These are phyloP conservation scores for Suhomyces bribrorum DNA, from an alignment of 1,139 yeast genomes.

Conservation along the genomic window DNA sequence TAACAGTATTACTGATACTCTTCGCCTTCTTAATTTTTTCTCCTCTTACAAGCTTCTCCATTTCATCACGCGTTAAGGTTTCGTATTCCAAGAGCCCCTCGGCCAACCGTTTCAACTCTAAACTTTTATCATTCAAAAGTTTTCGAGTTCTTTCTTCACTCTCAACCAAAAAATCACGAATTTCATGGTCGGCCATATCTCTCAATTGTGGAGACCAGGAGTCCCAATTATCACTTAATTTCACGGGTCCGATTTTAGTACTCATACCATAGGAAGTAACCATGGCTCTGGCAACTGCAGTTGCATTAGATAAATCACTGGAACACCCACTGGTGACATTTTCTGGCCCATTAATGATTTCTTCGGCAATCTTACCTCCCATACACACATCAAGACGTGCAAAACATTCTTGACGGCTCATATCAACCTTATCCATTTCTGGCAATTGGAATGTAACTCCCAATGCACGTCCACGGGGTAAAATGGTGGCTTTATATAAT, in stretches of 20 bases:
- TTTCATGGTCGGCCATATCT: slow-evolving; percentile 91
- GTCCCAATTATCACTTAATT: slow-evolving; percentile 85
- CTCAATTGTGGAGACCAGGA: slow-evolving; percentile 89
- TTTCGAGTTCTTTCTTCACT: slow-evolving; percentile 81
- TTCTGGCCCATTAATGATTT: slow-evolving; percentile 83
- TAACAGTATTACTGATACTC: slow-evolving; percentile 73
- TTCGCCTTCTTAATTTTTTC: slow-evolving; percentile 68
- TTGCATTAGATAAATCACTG: slow-evolving; percentile 86
- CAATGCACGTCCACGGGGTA: slow-evolving; percentile 94
- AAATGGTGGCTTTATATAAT: slow-evolving; percentile 91
- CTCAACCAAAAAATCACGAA: slow-evolving; percentile 66
- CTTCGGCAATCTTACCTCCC: slow-evolving; percentile 99
- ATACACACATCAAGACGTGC: slow-evolving; percentile 95
- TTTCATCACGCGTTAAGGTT: slow-evolving; percentile 88
- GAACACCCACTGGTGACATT: slow-evolving; percentile 95
- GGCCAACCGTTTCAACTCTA: slow-evolving; percentile 86
- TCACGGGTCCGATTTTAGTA: slow-evolving; percentile 88
- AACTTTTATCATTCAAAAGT: slow-evolving; percentile 57
- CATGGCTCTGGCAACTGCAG: slow-evolving; percentile 94
- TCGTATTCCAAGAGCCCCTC: slow-evolving; percentile 94
- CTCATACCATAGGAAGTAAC: slow-evolving; percentile 97
- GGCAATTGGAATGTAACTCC: slow-evolving; percentile 98
- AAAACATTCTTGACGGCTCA: slow-evolving; percentile 83
- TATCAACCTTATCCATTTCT: slow-evolving; percentile 96
- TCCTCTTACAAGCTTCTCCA: slow-evolving; percentile 82